Evolutionary conservation across 176 grass and related monocot genomes (phyloP), one percentile per base, ranked within the genome.

Genomic region (Zizania latifolia): DNA sequence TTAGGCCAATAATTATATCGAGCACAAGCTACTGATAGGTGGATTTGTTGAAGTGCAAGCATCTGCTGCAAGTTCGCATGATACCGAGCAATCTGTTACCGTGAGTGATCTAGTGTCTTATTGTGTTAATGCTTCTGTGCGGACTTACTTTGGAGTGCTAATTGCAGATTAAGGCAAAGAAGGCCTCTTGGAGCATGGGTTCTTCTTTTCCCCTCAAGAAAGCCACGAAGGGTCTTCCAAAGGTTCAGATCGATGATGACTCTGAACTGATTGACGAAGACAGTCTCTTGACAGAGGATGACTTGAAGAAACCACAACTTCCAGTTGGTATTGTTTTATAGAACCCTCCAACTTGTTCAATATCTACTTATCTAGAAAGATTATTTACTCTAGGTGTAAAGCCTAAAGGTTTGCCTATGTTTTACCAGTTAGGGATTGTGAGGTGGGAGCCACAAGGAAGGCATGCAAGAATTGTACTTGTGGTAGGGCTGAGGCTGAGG

Each of bases 401-500:
- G 62, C 4, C 70, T 87, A 17, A 85, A 28, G 31, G 16, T 60
- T 12, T 2, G 12, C 9, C 34, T 22, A 56, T 70, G 23, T 78
- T 86, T 80, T 14, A 55, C 3, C 64, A 94, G 89, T 88, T 9
- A 92, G 87, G 28, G 92, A 95, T 65, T 99, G 96, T 79, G 96
- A 99, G 13, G 89, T 94, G 26, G 89, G 92, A 57, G 88, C 86
- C 30, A 74, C 87, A 12, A 94, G 78, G 82, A 99, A 99, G 54
- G 96, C 96, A 17, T 99, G 96, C 89, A 94, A 94, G 72, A 94
- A 99, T 72, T 99, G 96, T 27, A 78, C 62, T n/a, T 98, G 95
- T 85, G 95, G 95, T 10, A 86, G 87, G 65, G 84, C 87, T 30
- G 81, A 90, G 62, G 78, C 64, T 35, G 82, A 90, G 51, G 38